Conservation (phyloP, 1,284 basidiomycete species). For the Pseudozyma hubeiensis region DNA sequence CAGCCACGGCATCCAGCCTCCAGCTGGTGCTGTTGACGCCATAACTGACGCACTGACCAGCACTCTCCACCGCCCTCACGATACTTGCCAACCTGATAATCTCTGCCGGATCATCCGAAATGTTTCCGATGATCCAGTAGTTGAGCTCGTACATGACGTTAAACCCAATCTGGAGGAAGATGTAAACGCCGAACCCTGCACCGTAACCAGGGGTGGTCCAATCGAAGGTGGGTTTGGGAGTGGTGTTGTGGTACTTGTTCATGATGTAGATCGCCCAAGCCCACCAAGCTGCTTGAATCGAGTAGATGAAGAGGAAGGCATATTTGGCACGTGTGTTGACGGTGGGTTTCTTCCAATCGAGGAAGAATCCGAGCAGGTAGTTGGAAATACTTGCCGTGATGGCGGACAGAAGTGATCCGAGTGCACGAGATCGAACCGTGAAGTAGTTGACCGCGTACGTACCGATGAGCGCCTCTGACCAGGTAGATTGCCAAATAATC, state of each 20-base stretch:
- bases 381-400: constrained; percentile 63
- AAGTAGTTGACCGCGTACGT: constrained; percentile 65
- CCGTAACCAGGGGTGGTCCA: constrained; percentile 64
- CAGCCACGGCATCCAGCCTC: constrained; percentile 59
- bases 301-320: constrained; percentile 57
- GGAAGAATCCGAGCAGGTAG: constrained; percentile 65
- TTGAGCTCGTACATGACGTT: constrained; percentile 61
- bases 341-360: constrained; percentile 60
- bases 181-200: constrained; percentile 59
- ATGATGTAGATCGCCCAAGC: constrained; percentile 67
- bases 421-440: constrained; percentile 61
- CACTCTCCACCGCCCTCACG: constrained; percentile 62
- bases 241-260: constrained; percentile 47
- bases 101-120: constrained; percentile 53
- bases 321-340: constrained; percentile 60
- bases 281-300: constrained; percentile 59
- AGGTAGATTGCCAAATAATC: constrained; percentile 60
- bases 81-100: constrained; percentile 62
- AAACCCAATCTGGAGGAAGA: constrained; percentile 63
- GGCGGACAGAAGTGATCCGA: constrained; percentile 69
- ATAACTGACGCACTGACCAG: constrained; percentile 65
- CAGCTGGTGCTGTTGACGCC: constrained; percentile 61
- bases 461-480: constrained; percentile 60
- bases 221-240: constrained; percentile 49
- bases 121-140: constrained; percentile 60